Evolutionary conservation across 345 rosid species (phyloP), one percentile per base, ranked within the genome.

Genomic region (Reutealis trisperma): DNA sequence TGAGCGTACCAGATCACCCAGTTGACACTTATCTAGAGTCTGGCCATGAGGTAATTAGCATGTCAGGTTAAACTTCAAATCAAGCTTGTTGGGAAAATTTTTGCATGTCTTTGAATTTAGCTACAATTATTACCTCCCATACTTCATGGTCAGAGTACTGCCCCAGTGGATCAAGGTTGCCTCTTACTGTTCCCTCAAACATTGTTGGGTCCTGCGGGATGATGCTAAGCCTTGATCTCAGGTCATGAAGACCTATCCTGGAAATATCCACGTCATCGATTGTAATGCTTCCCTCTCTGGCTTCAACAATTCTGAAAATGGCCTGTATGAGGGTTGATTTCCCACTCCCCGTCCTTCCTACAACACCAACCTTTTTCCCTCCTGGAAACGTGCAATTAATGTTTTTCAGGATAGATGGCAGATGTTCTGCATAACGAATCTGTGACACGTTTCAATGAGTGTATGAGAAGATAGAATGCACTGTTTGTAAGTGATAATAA

Each of bases 311-410:
- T 82, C 99, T 89, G 86, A 94, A 94, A 47, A 94, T 59, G 59
- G 98, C 97, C 78, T 93, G 99, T 79, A 89, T 91, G 10, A 94
- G 85, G 44, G 99, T 94, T 73, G 99, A 93, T 83, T 94, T 94
- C 69, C 99, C 98, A 65, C 98, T 93, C 67, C 98, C 98, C 63
- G 98, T 94, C 84, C 98, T 90, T 81, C 97, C 98, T 51, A 94
- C 98, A 19, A 94, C 97, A 51, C 98, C 98, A 58, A 94, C 85
- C 84, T 91, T 94, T 73, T 83, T 90, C 78, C 88, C 82, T 83
- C 95, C 94, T 1, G 98, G 99, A 80, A 94, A 89, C 45, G 87
- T 89, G 86, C 97, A 93, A 77, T 75, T 87, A 24, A 94, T 88
- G 81, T 89, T 87, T 80, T 89, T 93, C 76, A 94, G 80, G 79